phyloP scores from a whole-genome alignment of 116 monocot species.

The Cymodocea nodosa region DNA sequence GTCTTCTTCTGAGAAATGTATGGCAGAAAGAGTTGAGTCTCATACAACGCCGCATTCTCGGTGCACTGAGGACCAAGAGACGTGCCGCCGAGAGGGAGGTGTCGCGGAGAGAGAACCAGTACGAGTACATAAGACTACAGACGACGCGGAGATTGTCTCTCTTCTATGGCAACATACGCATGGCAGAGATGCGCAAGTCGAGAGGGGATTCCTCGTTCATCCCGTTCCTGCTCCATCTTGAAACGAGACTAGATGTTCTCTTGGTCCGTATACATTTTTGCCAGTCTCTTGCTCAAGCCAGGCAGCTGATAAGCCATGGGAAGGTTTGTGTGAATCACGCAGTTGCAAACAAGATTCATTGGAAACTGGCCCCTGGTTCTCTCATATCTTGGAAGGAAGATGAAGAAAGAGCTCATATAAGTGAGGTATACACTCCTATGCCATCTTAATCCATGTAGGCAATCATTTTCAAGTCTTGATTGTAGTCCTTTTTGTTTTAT shows the following conservation, averaged over 20 bases:
- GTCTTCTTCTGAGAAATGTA: constrained; percentile 15
- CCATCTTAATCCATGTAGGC: too few species aligned
- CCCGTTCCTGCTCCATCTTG: constrained; percentile 13
- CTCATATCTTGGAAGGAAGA: constrained; percentile 15
- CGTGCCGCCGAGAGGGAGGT: constrained; percentile 11
- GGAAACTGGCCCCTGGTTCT: constrained; percentile 18
- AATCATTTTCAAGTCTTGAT: too few species aligned
- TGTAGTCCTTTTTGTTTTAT: too few species aligned
- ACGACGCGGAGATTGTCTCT: constrained; percentile 16
- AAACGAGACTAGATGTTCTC: constrained; percentile 18
- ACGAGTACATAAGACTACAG: constrained; percentile 9
- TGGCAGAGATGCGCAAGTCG: constrained; percentile 8
- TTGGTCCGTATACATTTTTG: constrained; percentile 11
- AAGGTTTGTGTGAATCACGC: constrained; percentile 16
- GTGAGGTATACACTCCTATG: background rate
- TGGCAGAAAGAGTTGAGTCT: constrained; percentile 17
- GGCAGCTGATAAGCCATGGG: constrained; percentile 18
- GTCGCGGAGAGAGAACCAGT: constrained; percentile 10
- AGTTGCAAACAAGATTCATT: constrained; percentile 12
- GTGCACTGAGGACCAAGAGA: constrained; percentile 12
- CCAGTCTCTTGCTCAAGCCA: constrained; percentile 14
- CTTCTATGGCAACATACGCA: constrained; percentile 14
- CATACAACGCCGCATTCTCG: constrained; percentile 19
- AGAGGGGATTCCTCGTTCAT: constrained; percentile 11
- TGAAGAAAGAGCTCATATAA: background rate